A percentile compares a stretch with the other conserved stretches of the same genome.
Conservation (phyloP, 176 grass and related monocot species). For the Oryza nivara region DNA sequence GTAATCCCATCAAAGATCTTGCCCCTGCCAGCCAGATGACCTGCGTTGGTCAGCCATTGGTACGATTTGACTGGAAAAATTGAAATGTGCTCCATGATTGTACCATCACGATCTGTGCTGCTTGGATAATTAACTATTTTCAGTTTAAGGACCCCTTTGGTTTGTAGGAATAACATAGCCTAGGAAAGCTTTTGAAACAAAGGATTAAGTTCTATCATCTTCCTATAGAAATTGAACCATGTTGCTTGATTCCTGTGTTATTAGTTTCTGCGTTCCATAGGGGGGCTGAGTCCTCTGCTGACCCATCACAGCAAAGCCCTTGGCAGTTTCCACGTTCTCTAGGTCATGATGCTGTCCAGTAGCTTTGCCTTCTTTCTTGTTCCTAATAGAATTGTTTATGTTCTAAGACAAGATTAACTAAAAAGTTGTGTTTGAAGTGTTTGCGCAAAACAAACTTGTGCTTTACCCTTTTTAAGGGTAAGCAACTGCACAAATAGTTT, state of each 20-base stretch:
- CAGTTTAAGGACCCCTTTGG: background rate
- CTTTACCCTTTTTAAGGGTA: background rate
- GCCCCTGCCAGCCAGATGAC: too few relatives aligned
- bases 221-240: too few relatives aligned
- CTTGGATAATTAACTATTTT: background rate
- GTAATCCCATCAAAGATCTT: background rate
- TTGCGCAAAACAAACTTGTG: background rate
- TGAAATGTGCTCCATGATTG: background rate
- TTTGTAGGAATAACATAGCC: too few relatives aligned
- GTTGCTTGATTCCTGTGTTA: too few relatives aligned
- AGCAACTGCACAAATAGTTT: background rate
- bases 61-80: background rate
- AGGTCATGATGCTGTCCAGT: background rate
- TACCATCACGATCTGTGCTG: background rate
- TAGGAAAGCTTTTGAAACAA: too few relatives aligned
- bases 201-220: too few relatives aligned
- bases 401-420: background rate
- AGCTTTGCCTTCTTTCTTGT: background rate
- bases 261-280: too few relatives aligned
- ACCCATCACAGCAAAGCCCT: background rate
- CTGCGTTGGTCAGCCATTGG: background rate
- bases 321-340: background rate
- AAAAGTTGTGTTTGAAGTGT: background rate
- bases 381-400: background rate
- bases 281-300: background rate